These are phyloP conservation scores for Hygrocybe punicea DNA, from an alignment of 768 basidiomycete genomes.

Conservation along the genomic window DNA sequence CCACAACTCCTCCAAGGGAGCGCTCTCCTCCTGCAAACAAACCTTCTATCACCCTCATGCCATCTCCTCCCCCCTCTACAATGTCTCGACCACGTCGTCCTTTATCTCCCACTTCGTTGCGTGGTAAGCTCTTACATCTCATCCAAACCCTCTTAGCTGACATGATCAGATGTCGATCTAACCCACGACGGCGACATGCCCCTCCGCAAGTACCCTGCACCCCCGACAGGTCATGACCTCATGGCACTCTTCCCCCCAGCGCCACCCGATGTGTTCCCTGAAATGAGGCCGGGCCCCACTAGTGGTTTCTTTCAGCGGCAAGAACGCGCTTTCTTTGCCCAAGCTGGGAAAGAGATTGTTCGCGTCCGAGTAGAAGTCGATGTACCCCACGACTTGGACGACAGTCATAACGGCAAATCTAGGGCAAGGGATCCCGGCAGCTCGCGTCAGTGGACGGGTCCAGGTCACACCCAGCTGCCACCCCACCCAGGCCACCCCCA, in stretches of 20 bases:
- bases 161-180: slow-evolving; percentile 58
- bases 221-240: slow-evolving; percentile 77
- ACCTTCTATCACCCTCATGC: neutral
- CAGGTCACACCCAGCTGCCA: slow-evolving; percentile 7
- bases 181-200: slow-evolving; percentile 47
- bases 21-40: neutral
- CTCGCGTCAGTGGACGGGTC: slow-evolving; percentile 23
- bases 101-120: slow-evolving; percentile 59
- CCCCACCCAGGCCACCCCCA: neutral
- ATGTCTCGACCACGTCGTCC: slow-evolving; percentile 47
- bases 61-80: slow-evolving; percentile 30
- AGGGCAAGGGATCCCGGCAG: slow-evolving; percentile 20
- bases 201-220: slow-evolving; percentile 64
- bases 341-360: slow-evolving; percentile 74
- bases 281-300: slow-evolving; percentile 61
- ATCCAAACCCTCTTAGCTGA: slow-evolving; percentile 4
- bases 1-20: no score
- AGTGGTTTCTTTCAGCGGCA: slow-evolving; percentile 71
- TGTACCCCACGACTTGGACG: slow-evolving; percentile 33
- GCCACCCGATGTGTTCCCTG: slow-evolving; percentile 55
- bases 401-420: slow-evolving; percentile 3
- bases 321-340: slow-evolving; percentile 78
- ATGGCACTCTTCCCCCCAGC: slow-evolving; percentile 81
- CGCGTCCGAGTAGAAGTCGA: slow-evolving; percentile 72
- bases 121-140: slow-evolving; percentile 43